A percentile compares a stretch with the other conserved stretches of the same genome.
Evolutionary conservation across 2,329 filamentous ascomycete genomes (phyloP).

Genomic region (Fusarium agapanthi): DNA sequence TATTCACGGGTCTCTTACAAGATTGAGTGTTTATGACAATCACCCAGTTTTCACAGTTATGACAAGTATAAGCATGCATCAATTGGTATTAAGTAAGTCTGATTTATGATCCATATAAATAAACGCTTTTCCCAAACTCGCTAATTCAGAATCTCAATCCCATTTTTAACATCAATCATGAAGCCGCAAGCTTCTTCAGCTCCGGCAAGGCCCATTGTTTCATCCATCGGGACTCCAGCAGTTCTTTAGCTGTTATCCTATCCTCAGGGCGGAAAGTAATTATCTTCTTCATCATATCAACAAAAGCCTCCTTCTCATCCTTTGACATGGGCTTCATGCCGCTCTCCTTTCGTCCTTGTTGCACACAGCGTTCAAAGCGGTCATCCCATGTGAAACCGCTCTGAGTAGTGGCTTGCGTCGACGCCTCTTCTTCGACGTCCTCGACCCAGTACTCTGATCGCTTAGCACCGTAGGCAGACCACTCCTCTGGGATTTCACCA

Average conservation of each 20-base stretch:
- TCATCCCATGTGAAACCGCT: constrained; percentile 17
- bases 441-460: constrained; percentile 28
- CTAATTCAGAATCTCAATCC: constrained; percentile 14
- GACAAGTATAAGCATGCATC: background rate
- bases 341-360: constrained; percentile 29
- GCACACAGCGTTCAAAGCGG: constrained; percentile 28
- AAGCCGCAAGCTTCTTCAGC: constrained; percentile 12
- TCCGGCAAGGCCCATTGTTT: constrained; percentile 34
- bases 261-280: constrained; percentile 31
- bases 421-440: constrained; percentile 11
- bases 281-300: constrained; percentile 35
- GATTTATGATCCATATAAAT: background rate
- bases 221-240: constrained; percentile 31
- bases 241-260: constrained; percentile 16
- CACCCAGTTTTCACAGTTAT: background rate
- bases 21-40: background rate
- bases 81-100: constrained; percentile 5
- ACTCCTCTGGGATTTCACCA: constrained; percentile 32
- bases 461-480: constrained; percentile 21
- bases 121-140: constrained; percentile 22
- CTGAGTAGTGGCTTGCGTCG: background rate
- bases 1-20: background rate
- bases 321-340: constrained; percentile 22
- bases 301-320: constrained; percentile 29
- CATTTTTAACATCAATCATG: constrained; percentile 8